These are phyloP conservation scores for Chlorociboria aeruginascens DNA, from an alignment of 495 filamentous ascomycete genomes.

Conservation along the genomic window DNA sequence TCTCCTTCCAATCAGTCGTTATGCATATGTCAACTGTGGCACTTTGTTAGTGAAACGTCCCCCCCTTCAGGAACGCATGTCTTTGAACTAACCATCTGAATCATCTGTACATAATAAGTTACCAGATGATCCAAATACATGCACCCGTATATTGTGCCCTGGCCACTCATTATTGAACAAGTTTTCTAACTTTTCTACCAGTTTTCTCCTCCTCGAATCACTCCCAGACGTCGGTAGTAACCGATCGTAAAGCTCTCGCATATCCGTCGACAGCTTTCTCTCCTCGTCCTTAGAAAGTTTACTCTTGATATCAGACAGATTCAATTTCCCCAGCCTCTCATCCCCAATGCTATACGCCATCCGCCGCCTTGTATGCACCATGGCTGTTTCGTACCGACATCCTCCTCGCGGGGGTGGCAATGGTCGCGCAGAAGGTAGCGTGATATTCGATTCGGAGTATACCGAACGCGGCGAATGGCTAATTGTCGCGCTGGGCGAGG, in stretches of 20 bases:
- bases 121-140: slow-evolving; percentile 93
- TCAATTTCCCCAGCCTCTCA: slow-evolving; percentile 58
- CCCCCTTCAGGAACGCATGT: background rate
- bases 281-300: slow-evolving; percentile 66
- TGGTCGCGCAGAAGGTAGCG: slow-evolving; percentile 52
- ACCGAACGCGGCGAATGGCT: slow-evolving; percentile 84
- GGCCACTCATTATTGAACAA: slow-evolving; percentile 87
- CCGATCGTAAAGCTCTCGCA: slow-evolving; percentile 70
- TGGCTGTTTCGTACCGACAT: slow-evolving; percentile 75
- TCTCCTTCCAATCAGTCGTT: slow-evolving; percentile 71
- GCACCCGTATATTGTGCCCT: slow-evolving; percentile 74
- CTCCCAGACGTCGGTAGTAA: slow-evolving; percentile 75
- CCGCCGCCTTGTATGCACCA: slow-evolving; percentile 59
- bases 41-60: slow-evolving; percentile 21
- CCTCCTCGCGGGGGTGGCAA: slow-evolving; percentile 35
- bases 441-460: slow-evolving; percentile 74
- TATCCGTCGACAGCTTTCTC: slow-evolving; percentile 62
- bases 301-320: slow-evolving; percentile 49
- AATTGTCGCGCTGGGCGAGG: slow-evolving; percentile 61
- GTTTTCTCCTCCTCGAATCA: slow-evolving; percentile 55
- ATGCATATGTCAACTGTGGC: slow-evolving; percentile 88
- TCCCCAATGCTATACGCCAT: slow-evolving; percentile 87
- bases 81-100: slow-evolving; percentile 66
- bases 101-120: slow-evolving; percentile 92
- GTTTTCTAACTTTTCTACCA: slow-evolving; percentile 76